Percentiles rank a stretch among this genome's conserved stretches.
phyloP scores from a whole-genome alignment of 805 yeast genomes.

The Ogataea nakhonphanomensis region DNA sequence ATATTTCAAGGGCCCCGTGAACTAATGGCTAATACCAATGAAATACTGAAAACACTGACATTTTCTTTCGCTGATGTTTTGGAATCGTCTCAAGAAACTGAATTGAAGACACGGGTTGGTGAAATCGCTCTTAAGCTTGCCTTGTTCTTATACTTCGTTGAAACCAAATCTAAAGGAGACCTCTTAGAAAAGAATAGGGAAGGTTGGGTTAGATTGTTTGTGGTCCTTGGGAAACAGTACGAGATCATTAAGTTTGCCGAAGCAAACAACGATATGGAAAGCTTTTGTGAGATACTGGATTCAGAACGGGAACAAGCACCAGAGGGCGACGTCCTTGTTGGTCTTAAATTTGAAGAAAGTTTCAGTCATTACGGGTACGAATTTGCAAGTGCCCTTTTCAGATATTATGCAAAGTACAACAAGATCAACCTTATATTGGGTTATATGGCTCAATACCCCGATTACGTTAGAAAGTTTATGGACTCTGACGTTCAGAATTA shows the following conservation, averaged over 20 bases:
- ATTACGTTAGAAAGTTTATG: slow-evolving; percentile 52
- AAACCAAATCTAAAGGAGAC: neutral
- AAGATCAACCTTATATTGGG: slow-evolving; percentile 52
- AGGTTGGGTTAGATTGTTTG: slow-evolving; percentile 59
- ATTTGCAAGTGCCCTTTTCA: slow-evolving; percentile 65
- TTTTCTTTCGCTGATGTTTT: slow-evolving; percentile 11
- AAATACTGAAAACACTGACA: slow-evolving; percentile 16
- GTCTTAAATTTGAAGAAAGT: slow-evolving; percentile 36
- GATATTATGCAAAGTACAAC: slow-evolving; percentile 50
- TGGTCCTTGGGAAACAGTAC: slow-evolving; percentile 44
- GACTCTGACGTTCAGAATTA: slow-evolving; percentile 40
- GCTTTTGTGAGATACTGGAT: slow-evolving; percentile 56
- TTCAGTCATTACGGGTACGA: slow-evolving; percentile 61
- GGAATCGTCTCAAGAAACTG: slow-evolving; percentile 14
- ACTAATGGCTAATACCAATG: slow-evolving; percentile 19
- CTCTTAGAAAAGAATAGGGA: slow-evolving; percentile 23
- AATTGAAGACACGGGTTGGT: slow-evolving; percentile 12
- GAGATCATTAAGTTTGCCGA: slow-evolving; percentile 65
- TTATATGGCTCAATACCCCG: slow-evolving; percentile 51
- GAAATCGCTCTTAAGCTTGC: slow-evolving; percentile 22
- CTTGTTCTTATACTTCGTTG: slow-evolving; percentile 24
- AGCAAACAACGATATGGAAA: slow-evolving; percentile 58
- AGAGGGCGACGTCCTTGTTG: slow-evolving; percentile 28
- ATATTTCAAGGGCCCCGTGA: slow-evolving; percentile 16
- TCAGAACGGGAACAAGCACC: slow-evolving; percentile 36